A percentile compares a stretch with the other conserved stretches of the same genome.
phyloP scores from a whole-genome alignment of 2,329 filamentous ascomycete genomes.

The Aspergillus ochraceus region DNA sequence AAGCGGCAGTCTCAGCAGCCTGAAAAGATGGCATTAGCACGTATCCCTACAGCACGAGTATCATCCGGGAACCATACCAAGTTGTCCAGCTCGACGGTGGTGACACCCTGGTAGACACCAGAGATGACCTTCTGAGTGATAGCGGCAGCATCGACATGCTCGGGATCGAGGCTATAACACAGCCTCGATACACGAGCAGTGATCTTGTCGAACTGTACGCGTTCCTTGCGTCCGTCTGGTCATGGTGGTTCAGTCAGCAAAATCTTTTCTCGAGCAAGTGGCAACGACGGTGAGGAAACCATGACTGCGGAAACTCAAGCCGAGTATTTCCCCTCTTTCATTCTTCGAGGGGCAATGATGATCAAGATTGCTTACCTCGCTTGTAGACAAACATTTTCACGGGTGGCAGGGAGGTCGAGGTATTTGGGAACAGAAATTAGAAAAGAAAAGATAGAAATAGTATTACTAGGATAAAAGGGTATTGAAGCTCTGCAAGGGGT shows the following conservation, averaged over 20 bases:
- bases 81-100: conserved; percentile 93
- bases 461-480: conserved; percentile 12
- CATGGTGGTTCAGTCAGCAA: conserved; percentile 21
- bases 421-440: conserved; percentile 14
- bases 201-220: conserved; percentile 99
- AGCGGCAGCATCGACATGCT: conserved; percentile 94
- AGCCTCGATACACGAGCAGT: conserved; percentile 95
- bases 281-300: conserved; percentile 11
- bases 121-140: conserved; percentile 99
- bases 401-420: conserved; percentile 9
- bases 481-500: conserved; percentile 4
- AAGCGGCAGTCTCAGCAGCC: conserved; percentile 97
- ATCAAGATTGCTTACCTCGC: conserved; percentile 51
- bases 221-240: conserved; percentile 97
- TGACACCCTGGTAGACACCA: conserved; percentile 97
- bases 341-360: neutral
- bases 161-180: conserved; percentile 94
- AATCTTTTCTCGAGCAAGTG: conserved; percentile 13
- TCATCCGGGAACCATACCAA: conserved; percentile 62
- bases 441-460: conserved; percentile 25
- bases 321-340: neutral
- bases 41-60: neutral
- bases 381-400: conserved; percentile 63
- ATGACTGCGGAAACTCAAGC: neutral
- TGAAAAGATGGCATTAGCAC: conserved; percentile 43